Percentiles rank a stretch among this genome's conserved stretches.
Evolutionary conservation across 768 basidiomycete species (phyloP).

Genomic region (Krasilnikovozyma curviuscula): DNA sequence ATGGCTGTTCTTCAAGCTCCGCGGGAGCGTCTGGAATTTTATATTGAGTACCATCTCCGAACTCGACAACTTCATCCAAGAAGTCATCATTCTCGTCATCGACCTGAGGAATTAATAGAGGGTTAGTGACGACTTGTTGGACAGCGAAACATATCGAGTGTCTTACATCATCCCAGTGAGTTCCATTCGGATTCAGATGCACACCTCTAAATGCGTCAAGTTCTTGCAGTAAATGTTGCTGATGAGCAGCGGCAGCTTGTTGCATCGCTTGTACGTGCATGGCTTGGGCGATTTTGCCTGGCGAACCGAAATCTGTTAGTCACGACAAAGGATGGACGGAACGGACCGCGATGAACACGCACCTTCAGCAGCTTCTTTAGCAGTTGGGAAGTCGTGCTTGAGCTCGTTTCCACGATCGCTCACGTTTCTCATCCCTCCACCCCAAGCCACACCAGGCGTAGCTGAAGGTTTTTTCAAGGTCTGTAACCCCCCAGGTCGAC

Average conservation of each 20-base stretch:
- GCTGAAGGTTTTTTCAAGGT: no score
- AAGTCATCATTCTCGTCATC: conserved; percentile 68
- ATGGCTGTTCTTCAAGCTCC: conserved; percentile 5
- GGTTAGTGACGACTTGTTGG: neutral
- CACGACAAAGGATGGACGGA: neutral
- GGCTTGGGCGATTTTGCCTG: neutral
- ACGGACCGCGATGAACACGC: conserved; percentile 18
- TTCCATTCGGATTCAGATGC: conserved; percentile 78
- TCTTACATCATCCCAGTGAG: conserved; percentile 94
- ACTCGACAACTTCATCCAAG: conserved; percentile 74
- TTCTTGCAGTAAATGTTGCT: conserved; percentile 53
- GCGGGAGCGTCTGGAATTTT: conserved; percentile 37
- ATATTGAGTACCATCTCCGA: conserved; percentile 85
- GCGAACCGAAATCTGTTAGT: neutral
- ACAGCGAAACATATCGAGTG: neutral
- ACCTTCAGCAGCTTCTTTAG: conserved; percentile 84
- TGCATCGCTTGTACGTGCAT: conserved; percentile 28
- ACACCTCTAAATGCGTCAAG: conserved; percentile 88
- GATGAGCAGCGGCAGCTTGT: conserved; percentile 38
- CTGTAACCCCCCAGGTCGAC: no score
- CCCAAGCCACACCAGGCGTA: neutral
- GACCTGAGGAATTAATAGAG: conserved; percentile 33
- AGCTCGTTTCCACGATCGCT: no score
- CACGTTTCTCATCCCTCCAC: neutral
- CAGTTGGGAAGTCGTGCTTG: conserved; percentile 79